Percentiles rank a stretch among this genome's conserved stretches.
These are phyloP conservation scores for Penicillium carneum DNA, from an alignment of 2,329 filamentous ascomycete genomes.

Conservation along the genomic window DNA sequence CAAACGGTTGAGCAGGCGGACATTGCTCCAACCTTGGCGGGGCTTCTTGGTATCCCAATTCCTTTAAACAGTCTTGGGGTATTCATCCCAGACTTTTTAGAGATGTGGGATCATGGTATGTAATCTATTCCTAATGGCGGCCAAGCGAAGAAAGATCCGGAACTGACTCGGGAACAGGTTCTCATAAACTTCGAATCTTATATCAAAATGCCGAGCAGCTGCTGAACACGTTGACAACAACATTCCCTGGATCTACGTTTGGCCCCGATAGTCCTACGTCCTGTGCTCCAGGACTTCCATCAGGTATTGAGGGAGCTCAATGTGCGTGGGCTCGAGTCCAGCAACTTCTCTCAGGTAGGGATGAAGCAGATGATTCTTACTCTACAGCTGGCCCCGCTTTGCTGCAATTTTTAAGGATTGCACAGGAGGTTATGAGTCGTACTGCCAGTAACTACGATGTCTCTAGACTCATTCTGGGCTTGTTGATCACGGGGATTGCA, in stretches of 20 bases:
- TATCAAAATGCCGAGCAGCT: constrained; percentile 83
- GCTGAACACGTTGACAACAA: constrained; percentile 74
- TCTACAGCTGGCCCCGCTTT: constrained; percentile 35
- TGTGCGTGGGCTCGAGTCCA: constrained; percentile 69
- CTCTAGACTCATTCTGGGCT: constrained; percentile 51
- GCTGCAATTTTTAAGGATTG: constrained; percentile 69
- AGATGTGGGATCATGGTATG: constrained; percentile 74
- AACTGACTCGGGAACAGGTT: constrained; percentile 39
- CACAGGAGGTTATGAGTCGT: constrained; percentile 82
- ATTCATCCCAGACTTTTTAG: constrained; percentile 79
- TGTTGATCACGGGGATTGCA: constrained; percentile 52
- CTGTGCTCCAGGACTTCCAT: constrained; percentile 36
- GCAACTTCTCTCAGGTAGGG: constrained; percentile 30
- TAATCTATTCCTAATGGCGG: neutral
- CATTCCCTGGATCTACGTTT: constrained; percentile 67
- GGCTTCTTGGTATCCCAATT: constrained; percentile 83
- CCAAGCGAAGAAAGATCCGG: neutral
- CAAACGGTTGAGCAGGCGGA: constrained; percentile 89
- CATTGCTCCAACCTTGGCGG: constrained; percentile 85
- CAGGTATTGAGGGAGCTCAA: constrained; percentile 64
- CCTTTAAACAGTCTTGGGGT: constrained; percentile 89
- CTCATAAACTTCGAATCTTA: constrained; percentile 71
- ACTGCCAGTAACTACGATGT: constrained; percentile 93
- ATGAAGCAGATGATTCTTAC: constrained; percentile 23
- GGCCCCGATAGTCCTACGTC: constrained; percentile 35